These are phyloP conservation scores for Santalum album DNA, from an alignment of 164 flowering plant genomes.

Conservation along the genomic window DNA sequence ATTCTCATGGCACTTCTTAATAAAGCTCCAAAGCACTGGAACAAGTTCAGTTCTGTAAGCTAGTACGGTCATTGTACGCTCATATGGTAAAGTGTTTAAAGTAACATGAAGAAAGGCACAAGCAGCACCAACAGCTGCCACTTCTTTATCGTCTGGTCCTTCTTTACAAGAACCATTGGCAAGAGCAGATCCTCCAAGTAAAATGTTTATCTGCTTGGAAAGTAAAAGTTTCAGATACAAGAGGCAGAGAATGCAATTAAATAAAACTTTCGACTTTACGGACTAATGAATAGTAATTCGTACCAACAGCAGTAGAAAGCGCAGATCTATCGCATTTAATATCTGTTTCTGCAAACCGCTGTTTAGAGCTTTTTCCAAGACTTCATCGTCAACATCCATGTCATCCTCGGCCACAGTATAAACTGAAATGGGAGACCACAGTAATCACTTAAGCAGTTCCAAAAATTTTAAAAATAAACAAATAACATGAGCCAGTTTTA, in stretches of 20 bases:
- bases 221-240: constrained; percentile 2
- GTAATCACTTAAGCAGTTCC: constrained; percentile 4
- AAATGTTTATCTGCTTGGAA: constrained; percentile 54
- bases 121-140: constrained; percentile 66
- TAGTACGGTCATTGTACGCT: constrained; percentile 70
- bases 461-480: neutral
- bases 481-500: too few species aligned
- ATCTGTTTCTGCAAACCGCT: constrained; percentile 62
- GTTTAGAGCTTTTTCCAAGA: constrained; percentile 23
- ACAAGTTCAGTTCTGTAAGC: constrained; percentile 93
- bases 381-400: constrained; percentile 42
- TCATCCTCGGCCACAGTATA: constrained; percentile 52
- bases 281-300: constrained; percentile 7
- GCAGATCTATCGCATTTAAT: constrained; percentile 56
- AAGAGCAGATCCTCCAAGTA: constrained; percentile 45
- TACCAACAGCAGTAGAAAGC: constrained; percentile 84
- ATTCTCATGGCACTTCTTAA: constrained; percentile 80
- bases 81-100: constrained; percentile 66
- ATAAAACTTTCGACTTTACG: neutral
- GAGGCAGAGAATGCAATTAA: constrained; percentile 1
- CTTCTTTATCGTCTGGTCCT: constrained; percentile 43
- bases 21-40: constrained; percentile 81
- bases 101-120: constrained; percentile 81
- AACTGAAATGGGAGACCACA: constrained; percentile 21
- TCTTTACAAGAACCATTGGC: constrained; percentile 20